Evolutionary conservation across 2,329 filamentous ascomycete genomes (phyloP).

Genomic region (Cladosporium sp.): DNA sequence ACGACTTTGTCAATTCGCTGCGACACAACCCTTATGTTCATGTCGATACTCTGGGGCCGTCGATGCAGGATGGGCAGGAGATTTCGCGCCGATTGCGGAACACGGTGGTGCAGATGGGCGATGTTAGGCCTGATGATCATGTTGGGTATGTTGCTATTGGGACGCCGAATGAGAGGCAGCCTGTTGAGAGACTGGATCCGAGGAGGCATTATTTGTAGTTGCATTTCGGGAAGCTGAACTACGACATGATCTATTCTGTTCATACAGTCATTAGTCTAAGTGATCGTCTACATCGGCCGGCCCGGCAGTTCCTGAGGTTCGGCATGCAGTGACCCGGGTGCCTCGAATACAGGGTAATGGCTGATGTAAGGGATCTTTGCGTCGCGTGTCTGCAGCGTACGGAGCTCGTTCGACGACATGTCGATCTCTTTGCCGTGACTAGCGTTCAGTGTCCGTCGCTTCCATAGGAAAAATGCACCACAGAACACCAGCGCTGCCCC

Average conservation of each 20-base stretch:
- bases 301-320: not conserved
- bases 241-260: not conserved
- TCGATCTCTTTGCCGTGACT: not conserved
- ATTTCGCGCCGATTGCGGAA: not conserved
- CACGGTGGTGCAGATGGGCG: slow-evolving; percentile 22
- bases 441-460: not conserved
- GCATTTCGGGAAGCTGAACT: too few species aligned
- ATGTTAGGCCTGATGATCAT: slow-evolving; percentile 22
- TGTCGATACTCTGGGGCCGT: not conserved
- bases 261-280: not conserved
- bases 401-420: not conserved
- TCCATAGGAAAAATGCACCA: not conserved
- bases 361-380: not conserved
- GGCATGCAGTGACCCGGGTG: not conserved
- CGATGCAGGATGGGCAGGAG: not conserved
- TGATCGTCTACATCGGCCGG: not conserved
- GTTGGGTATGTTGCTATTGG: slow-evolving; percentile 23
- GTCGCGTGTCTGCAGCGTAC: not conserved
- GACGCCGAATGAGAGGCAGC: slow-evolving; percentile 12
- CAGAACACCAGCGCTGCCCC: not conserved
- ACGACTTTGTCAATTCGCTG: not conserved
- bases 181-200: not conserved
- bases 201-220: not conserved
- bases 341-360: not conserved
- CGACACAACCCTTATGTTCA: not conserved